Conservation (phyloP, 345 rosid genomes). For the Eucalyptus lansdowneana region DNA sequence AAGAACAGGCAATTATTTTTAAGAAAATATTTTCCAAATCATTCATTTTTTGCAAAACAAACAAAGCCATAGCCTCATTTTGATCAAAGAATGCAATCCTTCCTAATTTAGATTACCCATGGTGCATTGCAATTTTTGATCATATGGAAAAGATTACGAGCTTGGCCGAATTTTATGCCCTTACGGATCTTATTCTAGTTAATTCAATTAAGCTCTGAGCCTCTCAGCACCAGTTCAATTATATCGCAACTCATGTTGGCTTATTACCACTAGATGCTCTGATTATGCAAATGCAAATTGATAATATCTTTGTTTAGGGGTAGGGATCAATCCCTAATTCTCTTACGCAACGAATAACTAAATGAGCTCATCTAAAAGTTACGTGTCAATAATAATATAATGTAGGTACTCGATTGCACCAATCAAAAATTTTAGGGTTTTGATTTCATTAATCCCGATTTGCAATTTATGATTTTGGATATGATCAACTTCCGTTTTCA, state of each 20-base stretch:
- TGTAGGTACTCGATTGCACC: not conserved
- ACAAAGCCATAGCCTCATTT: not conserved
- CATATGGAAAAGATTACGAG: not conserved
- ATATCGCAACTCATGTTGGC: not conserved
- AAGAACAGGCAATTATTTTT: fast-evolving
- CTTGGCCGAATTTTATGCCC: not conserved
- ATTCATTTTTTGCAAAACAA: too few relatives aligned
- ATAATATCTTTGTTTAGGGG: not conserved
- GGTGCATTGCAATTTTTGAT: not conserved
- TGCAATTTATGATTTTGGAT: not conserved
- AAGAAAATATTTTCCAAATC: too few relatives aligned
- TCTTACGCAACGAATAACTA: not conserved
- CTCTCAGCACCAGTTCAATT: not conserved
- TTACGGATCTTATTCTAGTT: not conserved
- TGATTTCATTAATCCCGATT: not conserved
- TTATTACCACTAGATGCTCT: not conserved
- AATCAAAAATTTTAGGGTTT: not conserved
- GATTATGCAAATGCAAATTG: not conserved
- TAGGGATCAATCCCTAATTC: not conserved
- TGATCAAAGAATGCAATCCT: not conserved
- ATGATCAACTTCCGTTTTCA: not conserved
- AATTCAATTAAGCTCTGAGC: not conserved
- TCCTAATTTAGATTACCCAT: not conserved
- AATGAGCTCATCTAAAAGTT: not conserved
- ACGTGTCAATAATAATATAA: not conserved